These are phyloP conservation scores for Pleurostoma richardsiae DNA, from an alignment of 2,329 filamentous ascomycete species.

Conservation along the genomic window DNA sequence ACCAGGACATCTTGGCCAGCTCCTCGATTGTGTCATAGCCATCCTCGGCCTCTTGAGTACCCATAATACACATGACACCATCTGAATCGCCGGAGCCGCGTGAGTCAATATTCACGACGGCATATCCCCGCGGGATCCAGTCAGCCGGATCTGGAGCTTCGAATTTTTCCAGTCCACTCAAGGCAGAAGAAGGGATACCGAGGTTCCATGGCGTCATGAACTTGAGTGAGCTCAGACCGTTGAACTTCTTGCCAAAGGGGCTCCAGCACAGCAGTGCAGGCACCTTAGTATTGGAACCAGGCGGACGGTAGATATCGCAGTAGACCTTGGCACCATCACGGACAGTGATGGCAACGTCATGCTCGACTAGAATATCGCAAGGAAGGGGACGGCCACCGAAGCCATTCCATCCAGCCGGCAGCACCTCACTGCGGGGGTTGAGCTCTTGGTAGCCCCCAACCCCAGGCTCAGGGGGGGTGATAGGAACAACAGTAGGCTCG, in stretches of 20 bases:
- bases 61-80: conserved; percentile 16
- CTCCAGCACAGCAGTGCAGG: conserved; percentile 34
- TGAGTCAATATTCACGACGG: conserved; percentile 21
- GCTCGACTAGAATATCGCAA: conserved; percentile 29
- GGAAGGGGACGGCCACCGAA: conserved; percentile 16
- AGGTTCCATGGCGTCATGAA: conserved; percentile 30
- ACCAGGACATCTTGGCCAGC: conserved; percentile 20
- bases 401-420: conserved; percentile 7
- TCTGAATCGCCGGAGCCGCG: conserved; percentile 17
- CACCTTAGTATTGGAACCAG: conserved; percentile 21
- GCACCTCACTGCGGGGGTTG: too few relatives aligned
- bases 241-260: conserved; percentile 39
- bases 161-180: conserved; percentile 19
- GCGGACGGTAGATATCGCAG: conserved; percentile 36
- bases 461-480: too few relatives aligned
- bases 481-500: too few relatives aligned
- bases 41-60: conserved; percentile 17
- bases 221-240: conserved; percentile 25
- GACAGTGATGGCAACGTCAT: conserved; percentile 32
- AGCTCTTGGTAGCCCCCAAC: too few relatives aligned
- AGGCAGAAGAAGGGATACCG: conserved; percentile 20
- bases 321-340: conserved; percentile 36
- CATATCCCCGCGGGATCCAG: conserved; percentile 21
- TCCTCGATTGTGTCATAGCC: conserved; percentile 19
- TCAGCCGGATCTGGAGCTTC: conserved; percentile 22